Base-by-base conservation (phyloP, 352 stramenopile species). In the Phytophthora brassicae region DNA sequence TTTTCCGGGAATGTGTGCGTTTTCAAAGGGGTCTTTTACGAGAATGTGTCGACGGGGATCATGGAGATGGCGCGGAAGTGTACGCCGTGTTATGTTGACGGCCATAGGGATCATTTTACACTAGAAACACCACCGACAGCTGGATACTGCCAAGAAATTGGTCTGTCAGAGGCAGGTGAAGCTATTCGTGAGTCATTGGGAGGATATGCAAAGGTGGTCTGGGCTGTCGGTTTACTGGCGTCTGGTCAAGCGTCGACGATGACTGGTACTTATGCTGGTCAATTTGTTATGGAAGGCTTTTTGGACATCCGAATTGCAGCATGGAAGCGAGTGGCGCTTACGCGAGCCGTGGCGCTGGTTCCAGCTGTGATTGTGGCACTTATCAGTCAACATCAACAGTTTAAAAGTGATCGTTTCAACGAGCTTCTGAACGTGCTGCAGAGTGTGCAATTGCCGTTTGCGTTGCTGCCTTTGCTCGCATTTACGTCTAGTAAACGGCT, bases 281-380 rank as follows among this genome's bases (percentile, higher is more conserved):
- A 98, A 70, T 97, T 97, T 42, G 86, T 98, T 19, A 98, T 98
- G 86, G 89, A 97, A 51, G 94, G 90, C 12, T 98, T 98, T 65
- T 60, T 98, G 11, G 66, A 96, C 41, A 73, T 97, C 11, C 67
- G 80, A 33, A 81, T 97, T 29, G 65, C 83, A 2, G 73, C 89
- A 2, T 96, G 89, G 79, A 75, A 89, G 48, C 78, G 94, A 29
- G 87, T 95, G 6, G 86, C 88, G 4, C 56, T 98, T 4, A 98
- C 92, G 0, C 80, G 94, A 14, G 62, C 86, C 12, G 75, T 98
- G 8, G 92, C 93, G 0, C 79, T 98, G 11, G 54, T 88, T 11
- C 89, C 88, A 0, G 87, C 85, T 4, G 65, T 96, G 3, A 55
- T 86, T 2, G 84, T 97, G 13, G 89, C 86, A 0, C 64, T 95